These are phyloP conservation scores for Saturnispora kantuleensis DNA, from an alignment of 805 yeast species.

Conservation along the genomic window DNA sequence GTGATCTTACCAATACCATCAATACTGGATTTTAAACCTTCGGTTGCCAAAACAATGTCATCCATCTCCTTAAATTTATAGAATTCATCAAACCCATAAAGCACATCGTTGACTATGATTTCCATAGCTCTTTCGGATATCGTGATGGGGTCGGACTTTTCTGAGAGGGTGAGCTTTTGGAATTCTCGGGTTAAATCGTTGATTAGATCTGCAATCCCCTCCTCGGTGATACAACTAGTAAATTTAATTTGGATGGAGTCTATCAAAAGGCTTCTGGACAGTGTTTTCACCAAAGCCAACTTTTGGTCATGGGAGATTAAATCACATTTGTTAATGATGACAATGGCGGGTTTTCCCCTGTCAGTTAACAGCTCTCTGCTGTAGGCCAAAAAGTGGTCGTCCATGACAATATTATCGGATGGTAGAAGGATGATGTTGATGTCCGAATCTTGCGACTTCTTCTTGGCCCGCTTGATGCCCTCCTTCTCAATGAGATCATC, in stretches of 20 bases:
- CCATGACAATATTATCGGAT: conserved; percentile 23
- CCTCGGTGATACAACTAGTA: conserved; percentile 50
- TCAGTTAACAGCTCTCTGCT: conserved; percentile 22
- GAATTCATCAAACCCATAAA: conserved; percentile 66
- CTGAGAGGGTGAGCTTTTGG: conserved; percentile 38
- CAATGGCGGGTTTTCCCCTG: conserved; percentile 21
- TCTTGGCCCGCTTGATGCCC: conserved; percentile 73
- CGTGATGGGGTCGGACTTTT: conserved; percentile 52
- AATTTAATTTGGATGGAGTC: conserved; percentile 20
- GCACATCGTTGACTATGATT: conserved; percentile 62
- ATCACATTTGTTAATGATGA: conserved; percentile 56
- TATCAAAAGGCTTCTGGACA: conserved; percentile 22
- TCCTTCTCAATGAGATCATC: conserved; percentile 40
- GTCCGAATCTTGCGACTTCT: conserved; percentile 52
- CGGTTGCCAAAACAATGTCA: conserved; percentile 76
- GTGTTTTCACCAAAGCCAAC: conserved; percentile 15
- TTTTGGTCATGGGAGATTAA: conserved; percentile 21
- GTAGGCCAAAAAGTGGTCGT: conserved; percentile 32
- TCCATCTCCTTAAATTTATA: conserved; percentile 36
- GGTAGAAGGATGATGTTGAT: conserved; percentile 60
- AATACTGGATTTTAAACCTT: conserved; percentile 60
- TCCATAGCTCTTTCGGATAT: conserved; percentile 73
- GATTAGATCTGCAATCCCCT: conserved; percentile 46
- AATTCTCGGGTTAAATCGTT: conserved; percentile 35
- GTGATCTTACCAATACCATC: conserved; percentile 90